Percentiles rank a stretch among this genome's conserved stretches.
Evolutionary conservation across 2,329 filamentous ascomycete species (phyloP).

Genomic region (Pyricularia sp.): DNA sequence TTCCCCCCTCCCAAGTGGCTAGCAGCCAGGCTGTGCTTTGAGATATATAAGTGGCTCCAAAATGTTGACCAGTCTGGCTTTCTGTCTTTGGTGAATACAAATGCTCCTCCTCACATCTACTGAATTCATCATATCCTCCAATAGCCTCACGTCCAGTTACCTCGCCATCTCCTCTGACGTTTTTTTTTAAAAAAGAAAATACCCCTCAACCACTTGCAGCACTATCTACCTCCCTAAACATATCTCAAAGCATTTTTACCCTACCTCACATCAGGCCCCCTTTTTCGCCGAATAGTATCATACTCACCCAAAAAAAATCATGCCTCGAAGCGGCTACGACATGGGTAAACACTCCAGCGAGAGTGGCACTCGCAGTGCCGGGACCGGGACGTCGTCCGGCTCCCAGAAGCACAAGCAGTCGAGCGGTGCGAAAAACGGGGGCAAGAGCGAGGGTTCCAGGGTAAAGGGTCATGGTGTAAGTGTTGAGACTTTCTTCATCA

Average conservation of each 20-base stretch:
- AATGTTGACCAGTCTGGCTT: background rate
- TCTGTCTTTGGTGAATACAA: background rate
- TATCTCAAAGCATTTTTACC: no score
- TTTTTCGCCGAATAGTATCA: background rate
- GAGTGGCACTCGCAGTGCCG: background rate
- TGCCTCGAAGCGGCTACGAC: background rate
- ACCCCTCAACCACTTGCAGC: no score
- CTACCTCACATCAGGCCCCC: background rate
- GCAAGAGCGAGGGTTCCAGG: background rate
- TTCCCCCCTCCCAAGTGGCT: background rate
- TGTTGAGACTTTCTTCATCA: background rate
- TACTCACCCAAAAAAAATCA: background rate
- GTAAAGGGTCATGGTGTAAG: background rate
- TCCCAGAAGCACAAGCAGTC: background rate
- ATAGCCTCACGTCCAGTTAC: background rate
- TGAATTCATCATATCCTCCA: background rate
- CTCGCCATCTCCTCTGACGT: background rate
- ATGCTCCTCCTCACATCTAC: background rate
- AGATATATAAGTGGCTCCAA: background rate
- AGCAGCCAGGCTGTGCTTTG: background rate
- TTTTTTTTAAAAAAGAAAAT: no score
- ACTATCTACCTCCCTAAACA: no score
- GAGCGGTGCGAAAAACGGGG: background rate
- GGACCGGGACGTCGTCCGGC: background rate
- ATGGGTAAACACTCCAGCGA: background rate